phyloP scores from a whole-genome alignment of 305 asterid species.

The Rubia tinctorum region DNA sequence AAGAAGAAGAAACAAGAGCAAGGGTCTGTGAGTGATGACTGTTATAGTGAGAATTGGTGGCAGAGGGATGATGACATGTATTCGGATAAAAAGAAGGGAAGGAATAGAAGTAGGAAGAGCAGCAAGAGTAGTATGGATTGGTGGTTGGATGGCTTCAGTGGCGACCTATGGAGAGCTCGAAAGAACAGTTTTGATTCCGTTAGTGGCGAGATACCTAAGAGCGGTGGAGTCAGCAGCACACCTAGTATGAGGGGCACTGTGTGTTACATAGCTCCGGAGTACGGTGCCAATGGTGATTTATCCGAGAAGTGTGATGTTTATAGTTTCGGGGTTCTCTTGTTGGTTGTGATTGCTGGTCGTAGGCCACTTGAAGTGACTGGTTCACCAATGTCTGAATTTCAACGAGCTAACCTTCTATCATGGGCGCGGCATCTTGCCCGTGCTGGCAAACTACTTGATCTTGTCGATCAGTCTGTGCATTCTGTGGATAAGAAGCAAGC shows the following conservation, averaged over 20 bases:
- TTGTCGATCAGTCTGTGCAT: constrained; percentile 62
- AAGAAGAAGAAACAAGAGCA: constrained; percentile 56
- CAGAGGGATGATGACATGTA: constrained; percentile 60
- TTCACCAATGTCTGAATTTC: constrained; percentile 92
- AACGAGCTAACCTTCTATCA: constrained; percentile 82
- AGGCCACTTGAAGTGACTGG: constrained; percentile 97
- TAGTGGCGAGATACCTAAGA: constrained; percentile 78
- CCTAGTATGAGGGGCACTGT: constrained; percentile 98
- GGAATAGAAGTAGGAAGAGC: constrained; percentile 61
- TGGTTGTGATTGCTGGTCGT: constrained; percentile 85
- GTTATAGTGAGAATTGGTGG: constrained; percentile 51
- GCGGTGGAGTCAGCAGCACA: constrained; percentile 98
- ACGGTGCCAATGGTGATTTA: constrained; percentile 70
- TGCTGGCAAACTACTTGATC: constrained; percentile 82
- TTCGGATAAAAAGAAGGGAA: constrained; percentile 44
- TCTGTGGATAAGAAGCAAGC: constrained; percentile 65
- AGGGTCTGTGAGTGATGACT: constrained; percentile 49
- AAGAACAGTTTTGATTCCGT: constrained; percentile 63
- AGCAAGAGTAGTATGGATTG: constrained; percentile 79
- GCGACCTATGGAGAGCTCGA: constrained; percentile 78
- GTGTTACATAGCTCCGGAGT: constrained; percentile 95
- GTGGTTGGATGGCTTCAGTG: constrained; percentile 89
- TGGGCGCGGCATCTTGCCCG: constrained; percentile 96
- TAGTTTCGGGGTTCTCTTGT: constrained; percentile 83
- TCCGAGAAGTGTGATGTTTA: constrained; percentile 94